Conservation (phyloP, 768 basidiomycete genomes). For the Podaxis carcinomalis region DNA sequence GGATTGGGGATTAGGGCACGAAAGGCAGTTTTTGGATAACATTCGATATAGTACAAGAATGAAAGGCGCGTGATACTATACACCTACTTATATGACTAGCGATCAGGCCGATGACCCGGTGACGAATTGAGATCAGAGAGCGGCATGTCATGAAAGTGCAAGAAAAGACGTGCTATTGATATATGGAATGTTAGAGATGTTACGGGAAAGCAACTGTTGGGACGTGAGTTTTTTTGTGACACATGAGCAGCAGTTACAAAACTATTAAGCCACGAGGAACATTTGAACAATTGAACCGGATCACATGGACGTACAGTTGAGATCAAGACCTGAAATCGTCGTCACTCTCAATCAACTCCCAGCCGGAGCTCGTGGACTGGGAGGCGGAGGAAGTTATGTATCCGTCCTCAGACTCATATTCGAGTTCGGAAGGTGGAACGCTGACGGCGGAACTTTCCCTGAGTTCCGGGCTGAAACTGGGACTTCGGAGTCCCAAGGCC, state of each 20-base stretch:
- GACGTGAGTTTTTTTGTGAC: neutral
- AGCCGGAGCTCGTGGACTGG: constrained; percentile 3
- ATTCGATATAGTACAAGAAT: neutral
- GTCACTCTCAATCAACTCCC: constrained; percentile 12
- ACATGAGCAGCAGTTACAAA: neutral
- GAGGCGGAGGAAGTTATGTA: constrained; percentile 6
- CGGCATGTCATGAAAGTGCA: neutral
- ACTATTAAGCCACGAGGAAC: neutral
- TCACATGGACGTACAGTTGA: neutral
- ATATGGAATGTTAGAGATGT: neutral
- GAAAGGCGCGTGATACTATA: neutral
- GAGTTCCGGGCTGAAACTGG: constrained; percentile 6
- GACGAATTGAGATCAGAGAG: neutral
- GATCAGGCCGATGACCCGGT: neutral
- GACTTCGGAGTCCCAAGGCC: neutral
- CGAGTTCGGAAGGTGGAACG: constrained; percentile 2
- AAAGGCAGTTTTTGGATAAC: neutral
- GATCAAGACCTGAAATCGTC: neutral
- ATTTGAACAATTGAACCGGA: neutral
- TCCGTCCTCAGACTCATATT: constrained; percentile 9
- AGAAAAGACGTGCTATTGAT: neutral
- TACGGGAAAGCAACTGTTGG: neutral
- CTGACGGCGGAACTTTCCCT: constrained; percentile 5
- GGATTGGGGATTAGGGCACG: neutral
- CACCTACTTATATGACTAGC: neutral